phyloP scores from a whole-genome alignment of 352 stramenopile species.

The Hyaloperonospora arabidopsidis region DNA sequence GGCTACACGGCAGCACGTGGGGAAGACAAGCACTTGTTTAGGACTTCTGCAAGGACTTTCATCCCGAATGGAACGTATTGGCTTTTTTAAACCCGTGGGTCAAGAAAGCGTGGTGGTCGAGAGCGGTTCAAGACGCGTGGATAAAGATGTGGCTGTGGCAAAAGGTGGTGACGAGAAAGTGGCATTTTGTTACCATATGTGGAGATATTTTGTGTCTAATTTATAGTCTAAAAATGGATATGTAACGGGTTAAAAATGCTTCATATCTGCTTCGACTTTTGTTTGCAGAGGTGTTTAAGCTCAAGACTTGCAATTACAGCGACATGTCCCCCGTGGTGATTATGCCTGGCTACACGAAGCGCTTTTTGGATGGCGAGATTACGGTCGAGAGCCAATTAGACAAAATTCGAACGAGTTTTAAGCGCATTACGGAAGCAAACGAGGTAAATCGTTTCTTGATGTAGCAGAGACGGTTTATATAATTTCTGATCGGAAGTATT shows the following conservation, averaged over 20 bases:
- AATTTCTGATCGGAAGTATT: background rate
- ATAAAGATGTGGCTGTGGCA: constrained; percentile 86
- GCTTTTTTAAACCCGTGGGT: constrained; percentile 94
- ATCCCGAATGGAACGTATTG: constrained; percentile 81
- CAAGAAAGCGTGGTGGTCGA: constrained; percentile 85
- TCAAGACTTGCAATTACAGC: constrained; percentile 88
- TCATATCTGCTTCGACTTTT: background rate
- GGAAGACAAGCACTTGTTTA: constrained; percentile 91
- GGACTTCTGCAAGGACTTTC: constrained; percentile 90
- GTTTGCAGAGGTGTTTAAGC: constrained; percentile 87
- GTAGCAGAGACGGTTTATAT: background rate
- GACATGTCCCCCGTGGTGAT: constrained; percentile 96
- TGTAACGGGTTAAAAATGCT: too few relatives aligned
- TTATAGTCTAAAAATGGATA: too few relatives aligned
- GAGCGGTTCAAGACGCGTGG: constrained; percentile 64
- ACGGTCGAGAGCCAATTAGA: constrained; percentile 63
- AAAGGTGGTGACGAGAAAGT: constrained; percentile 69
- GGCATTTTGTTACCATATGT: too few relatives aligned
- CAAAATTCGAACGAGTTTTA: constrained; percentile 67
- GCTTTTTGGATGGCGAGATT: constrained; percentile 92
- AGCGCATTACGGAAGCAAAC: constrained; percentile 49
- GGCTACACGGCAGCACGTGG: constrained; percentile 83
- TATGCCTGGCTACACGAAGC: constrained; percentile 90
- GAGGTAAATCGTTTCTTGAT: constrained; percentile 27
- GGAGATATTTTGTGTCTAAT: too few relatives aligned